Base-by-base conservation (phyloP, 164 flowering plant genomes). In the Magnolia kwangsiensis region DNA sequence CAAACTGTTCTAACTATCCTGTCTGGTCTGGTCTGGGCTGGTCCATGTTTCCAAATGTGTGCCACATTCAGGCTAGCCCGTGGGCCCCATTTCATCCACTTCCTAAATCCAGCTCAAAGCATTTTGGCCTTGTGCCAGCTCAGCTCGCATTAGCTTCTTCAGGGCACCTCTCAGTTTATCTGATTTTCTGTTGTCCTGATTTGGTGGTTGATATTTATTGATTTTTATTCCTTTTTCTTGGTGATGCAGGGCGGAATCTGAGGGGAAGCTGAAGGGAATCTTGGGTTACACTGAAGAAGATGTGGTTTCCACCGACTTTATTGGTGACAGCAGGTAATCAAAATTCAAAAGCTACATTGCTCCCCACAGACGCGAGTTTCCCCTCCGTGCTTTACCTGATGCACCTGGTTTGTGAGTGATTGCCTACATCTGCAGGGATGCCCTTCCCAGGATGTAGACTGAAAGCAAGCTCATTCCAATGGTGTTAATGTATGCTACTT, bases 241-340 rank as follows among this genome's bases (percentile, higher is more conserved):
- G 70, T 27, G 45, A 51, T 70, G 75, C 72, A 92, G 96, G 90
- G 92, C 85, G 82, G 94, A 81, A 72, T 85, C 97, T 37, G 90
- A 92, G 83, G 93, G 93, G 1, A 85, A 85, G 37, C 45, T 92
- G 78, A 90, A 92, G 81, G 93, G 94, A 23, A 89, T 92, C 75
- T 75, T 90, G 82, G 97, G 97, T 9, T 92, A 86, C 87, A 89
- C 88, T 0, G 94, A 92, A 37, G 93, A 92, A 31, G 91, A 89
- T 72, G 81, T 90, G 63, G 93, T 91, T 55, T 90, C 93, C 74
- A 81, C 88, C 0, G 95, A 91, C 86, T 91, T 91, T 77, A 50
- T 91, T 2, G 95, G 95, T 50, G 95, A 91, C 82, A 86, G 64
- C 88, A 85, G 95, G 94, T 90, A 79, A 16, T 3, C 64, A 27